phyloP scores from a whole-genome alignment of 164 flowering plant genomes.

The Annona squamosa region DNA sequence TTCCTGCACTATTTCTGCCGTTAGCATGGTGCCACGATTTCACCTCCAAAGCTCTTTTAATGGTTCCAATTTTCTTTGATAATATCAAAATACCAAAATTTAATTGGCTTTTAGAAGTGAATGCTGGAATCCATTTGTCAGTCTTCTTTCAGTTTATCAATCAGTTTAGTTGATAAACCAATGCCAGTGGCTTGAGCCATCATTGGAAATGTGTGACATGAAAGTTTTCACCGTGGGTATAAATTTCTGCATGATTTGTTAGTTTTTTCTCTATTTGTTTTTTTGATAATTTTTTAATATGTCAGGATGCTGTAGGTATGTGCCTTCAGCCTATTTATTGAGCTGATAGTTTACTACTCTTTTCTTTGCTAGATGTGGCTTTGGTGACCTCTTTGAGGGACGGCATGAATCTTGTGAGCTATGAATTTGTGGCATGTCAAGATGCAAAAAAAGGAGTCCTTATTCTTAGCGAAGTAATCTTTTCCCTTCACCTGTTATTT shows the following conservation, averaged over 20 bases:
- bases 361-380: slow-evolving; percentile 62
- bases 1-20: not conserved
- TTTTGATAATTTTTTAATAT: not conserved
- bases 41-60: not conserved
- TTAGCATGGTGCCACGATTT: not conserved
- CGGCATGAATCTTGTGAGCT: slow-evolving; percentile 99
- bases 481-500: slow-evolving; percentile 4
- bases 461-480: slow-evolving; percentile 88
- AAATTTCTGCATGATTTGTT: not conserved
- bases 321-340: not conserved
- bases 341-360: not conserved
- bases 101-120: too few species aligned
- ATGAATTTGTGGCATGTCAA: slow-evolving; percentile 98
- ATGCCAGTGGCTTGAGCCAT: not conserved
- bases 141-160: too few species aligned
- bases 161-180: too few species aligned
- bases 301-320: not conserved
- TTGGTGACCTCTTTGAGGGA: slow-evolving; percentile 94
- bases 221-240: not conserved
- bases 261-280: not conserved
- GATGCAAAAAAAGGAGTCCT: slow-evolving; percentile 91
- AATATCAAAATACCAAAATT: too few species aligned
- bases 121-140: too few species aligned
- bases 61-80: not conserved
- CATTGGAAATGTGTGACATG: not conserved